These are phyloP conservation scores for Fomitiporia mediterranea DNA, from an alignment of 1,284 basidiomycete species.

Conservation along the genomic window DNA sequence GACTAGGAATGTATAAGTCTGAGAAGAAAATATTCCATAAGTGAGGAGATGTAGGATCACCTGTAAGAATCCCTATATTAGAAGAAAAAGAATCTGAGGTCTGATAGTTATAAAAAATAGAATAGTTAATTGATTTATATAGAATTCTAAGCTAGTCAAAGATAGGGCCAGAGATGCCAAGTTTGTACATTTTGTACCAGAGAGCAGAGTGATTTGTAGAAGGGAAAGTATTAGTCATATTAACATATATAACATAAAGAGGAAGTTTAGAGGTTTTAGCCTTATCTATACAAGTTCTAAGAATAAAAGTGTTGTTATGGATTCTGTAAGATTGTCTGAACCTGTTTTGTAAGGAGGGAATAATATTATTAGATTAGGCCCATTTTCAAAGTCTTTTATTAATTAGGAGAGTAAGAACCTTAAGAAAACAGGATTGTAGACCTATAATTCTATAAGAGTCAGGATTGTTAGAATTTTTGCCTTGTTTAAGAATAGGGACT, in stretches of 20 bases:
- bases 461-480: conserved; percentile 22
- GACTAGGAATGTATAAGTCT: neutral
- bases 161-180: conserved; percentile 27
- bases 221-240: conserved; percentile 34
- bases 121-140: conserved; percentile 26
- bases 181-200: conserved; percentile 28
- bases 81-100: conserved; percentile 9
- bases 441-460: conserved; percentile 29
- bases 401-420: conserved; percentile 29
- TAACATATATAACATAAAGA: conserved; percentile 30
- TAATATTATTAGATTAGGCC: conserved; percentile 18
- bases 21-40: conserved; percentile 21
- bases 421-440: conserved; percentile 32
- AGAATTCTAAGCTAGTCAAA: conserved; percentile 33
- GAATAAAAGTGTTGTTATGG: conserved; percentile 28
- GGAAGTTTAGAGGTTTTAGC: conserved; percentile 18
- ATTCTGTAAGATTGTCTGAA: conserved; percentile 25
- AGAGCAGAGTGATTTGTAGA: conserved; percentile 29
- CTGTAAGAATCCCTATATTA: conserved; percentile 8
- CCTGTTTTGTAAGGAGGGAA: conserved; percentile 27
- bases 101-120: conserved; percentile 20
- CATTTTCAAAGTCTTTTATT: conserved; percentile 22
- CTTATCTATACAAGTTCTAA: conserved; percentile 28
- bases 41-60: conserved; percentile 19
- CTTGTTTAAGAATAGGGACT: conserved; percentile 27